Evolutionary conservation across 805 yeast genomes (phyloP).

Genomic region (Hyphopichia homilentoma): DNA sequence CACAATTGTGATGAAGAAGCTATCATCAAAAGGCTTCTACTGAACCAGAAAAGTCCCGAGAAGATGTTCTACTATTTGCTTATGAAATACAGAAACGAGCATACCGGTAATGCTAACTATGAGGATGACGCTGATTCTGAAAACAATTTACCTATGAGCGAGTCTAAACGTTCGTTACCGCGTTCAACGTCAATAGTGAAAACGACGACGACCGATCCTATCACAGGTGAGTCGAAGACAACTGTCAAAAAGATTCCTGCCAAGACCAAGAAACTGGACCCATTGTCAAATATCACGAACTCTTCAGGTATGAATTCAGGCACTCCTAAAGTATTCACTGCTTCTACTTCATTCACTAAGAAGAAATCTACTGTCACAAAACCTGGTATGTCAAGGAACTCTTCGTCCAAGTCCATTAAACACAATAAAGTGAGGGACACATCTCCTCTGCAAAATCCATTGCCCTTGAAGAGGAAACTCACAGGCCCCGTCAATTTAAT

Average conservation of each 20-base stretch:
- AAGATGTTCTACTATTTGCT: constrained; percentile 77
- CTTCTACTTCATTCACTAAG: constrained; percentile 36
- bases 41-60: constrained; percentile 63
- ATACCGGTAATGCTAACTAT: constrained; percentile 23
- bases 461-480: constrained; percentile 6
- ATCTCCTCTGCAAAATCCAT: constrained; percentile 8
- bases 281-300: constrained; percentile 31
- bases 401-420: constrained; percentile 24
- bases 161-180: constrained; percentile 14
- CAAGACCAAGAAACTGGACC: constrained; percentile 8
- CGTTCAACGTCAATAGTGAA: constrained; percentile 29
- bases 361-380: constrained; percentile 26
- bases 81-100: constrained; percentile 71
- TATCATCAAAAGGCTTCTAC: constrained; percentile 50
- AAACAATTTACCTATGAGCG: constrained; percentile 16
- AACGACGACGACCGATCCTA: constrained; percentile 33
- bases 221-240: constrained; percentile 20
- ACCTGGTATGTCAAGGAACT: constrained; percentile 19
- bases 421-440: too few relatives aligned
- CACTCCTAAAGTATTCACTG: constrained; percentile 23
- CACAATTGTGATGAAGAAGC: constrained; percentile 64
- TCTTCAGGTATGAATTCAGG: constrained; percentile 10
- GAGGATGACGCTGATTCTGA: constrained; percentile 20
- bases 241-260: constrained; percentile 19
- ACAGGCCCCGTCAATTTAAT: too few relatives aligned